Percentiles rank a stretch among this genome's conserved stretches.
These are phyloP conservation scores for Euphorbia neoarborescens DNA, from an alignment of 441 rosid genomes.

Conservation along the genomic window DNA sequence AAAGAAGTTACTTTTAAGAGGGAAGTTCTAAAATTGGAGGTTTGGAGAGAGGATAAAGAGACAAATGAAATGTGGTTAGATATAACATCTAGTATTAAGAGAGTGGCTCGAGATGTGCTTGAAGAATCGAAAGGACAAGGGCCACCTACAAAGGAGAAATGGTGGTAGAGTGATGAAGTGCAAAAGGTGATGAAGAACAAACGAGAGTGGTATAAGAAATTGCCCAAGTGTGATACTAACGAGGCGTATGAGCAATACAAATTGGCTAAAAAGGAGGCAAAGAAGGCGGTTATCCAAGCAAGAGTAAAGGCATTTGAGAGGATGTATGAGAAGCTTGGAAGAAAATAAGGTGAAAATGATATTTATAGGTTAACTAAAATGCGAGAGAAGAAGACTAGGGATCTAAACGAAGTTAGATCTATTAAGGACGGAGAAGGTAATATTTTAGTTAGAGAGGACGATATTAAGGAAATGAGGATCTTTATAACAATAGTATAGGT, in stretches of 20 bases:
- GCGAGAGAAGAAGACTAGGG: neutral
- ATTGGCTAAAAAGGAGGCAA: neutral
- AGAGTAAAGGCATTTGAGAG: neutral
- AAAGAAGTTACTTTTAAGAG: no score
- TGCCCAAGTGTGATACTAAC: neutral
- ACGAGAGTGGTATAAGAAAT: neutral
- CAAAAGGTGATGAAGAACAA: neutral
- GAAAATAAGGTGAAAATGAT: neutral
- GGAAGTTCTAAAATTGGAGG: no score
- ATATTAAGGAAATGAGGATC: neutral
- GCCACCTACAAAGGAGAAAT: neutral
- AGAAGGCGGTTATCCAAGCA: neutral
- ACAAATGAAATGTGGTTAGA: neutral
- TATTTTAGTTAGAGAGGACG: neutral
- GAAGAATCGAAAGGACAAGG: neutral
- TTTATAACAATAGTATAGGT: no score
- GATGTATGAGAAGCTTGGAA: neutral
- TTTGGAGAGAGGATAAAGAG: no score
- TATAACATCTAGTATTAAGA: neutral
- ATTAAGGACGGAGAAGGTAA: neutral
- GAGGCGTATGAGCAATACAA: neutral
- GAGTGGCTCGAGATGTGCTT: neutral
- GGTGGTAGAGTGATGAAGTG: neutral
- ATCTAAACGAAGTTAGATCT: neutral
- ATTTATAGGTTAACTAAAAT: neutral